Conservation (phyloP, 495 filamentous ascomycete genomes). For the Immersiella caudata region DNA sequence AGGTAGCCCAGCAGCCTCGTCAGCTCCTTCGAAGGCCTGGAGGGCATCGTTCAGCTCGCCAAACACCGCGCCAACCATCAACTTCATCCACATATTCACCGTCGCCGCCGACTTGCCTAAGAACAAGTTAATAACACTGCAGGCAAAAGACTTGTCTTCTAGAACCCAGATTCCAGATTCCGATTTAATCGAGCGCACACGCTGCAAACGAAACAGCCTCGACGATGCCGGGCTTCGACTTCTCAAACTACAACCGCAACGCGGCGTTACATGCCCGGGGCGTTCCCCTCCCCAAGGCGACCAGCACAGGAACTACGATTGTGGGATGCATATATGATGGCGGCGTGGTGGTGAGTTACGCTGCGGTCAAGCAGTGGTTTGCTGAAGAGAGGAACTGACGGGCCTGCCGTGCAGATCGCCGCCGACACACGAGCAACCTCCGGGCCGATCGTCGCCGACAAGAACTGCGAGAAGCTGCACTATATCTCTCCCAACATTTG, state of each 20-base stretch:
- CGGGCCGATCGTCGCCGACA: constrained; percentile 98
- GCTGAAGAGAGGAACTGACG: background rate
- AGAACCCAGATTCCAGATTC: background rate
- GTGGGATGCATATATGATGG: constrained; percentile 97
- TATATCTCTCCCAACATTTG: constrained; percentile 99
- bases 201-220: constrained; percentile 20
- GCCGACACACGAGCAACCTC: constrained; percentile 98
- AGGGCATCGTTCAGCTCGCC: background rate
- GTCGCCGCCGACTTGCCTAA: background rate
- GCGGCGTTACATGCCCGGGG: constrained; percentile 89
- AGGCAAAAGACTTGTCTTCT: background rate
- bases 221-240: constrained; percentile 97
- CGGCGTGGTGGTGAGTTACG: constrained; percentile 78
- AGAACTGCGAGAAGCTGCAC: constrained; percentile 99
- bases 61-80: background rate
- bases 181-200: constrained; percentile 9
- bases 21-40: background rate
- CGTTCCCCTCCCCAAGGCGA: constrained; percentile 93
- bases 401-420: constrained; percentile 65
- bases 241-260: constrained; percentile 99
- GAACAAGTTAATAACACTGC: constrained; percentile 1
- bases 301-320: constrained; percentile 98
- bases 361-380: constrained; percentile 8
- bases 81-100: background rate
- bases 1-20: background rate